Evolutionary conservation across 768 basidiomycete species (phyloP).

Genomic region (Tricholoma bakamatsutake): DNA sequence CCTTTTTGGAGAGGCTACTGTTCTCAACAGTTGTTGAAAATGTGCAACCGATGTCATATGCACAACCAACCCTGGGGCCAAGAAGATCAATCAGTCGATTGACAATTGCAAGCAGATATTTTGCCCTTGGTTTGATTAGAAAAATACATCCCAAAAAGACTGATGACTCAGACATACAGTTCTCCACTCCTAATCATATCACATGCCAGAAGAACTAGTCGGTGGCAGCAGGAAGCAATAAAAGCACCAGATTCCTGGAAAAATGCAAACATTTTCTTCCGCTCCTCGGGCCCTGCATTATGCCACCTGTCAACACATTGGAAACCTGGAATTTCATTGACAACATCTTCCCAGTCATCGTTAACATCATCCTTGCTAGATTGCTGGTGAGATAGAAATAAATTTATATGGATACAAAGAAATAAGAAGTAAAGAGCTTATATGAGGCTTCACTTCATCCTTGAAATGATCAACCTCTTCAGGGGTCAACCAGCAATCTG

Average conservation of each 20-base stretch:
- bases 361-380: neutral
- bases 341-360: neutral
- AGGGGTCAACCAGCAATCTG: too few species aligned
- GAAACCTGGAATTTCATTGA: neutral
- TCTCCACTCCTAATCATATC: too few species aligned
- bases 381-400: neutral
- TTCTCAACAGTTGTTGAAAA: neutral
- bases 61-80: constrained; percentile 1
- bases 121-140: neutral
- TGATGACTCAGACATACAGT: neutral
- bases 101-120: neutral
- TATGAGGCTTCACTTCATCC: neutral
- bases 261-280: too few species aligned
- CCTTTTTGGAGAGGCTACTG: neutral
- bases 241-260: too few species aligned
- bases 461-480: too few species aligned
- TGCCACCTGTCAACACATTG: too few species aligned
- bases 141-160: neutral
- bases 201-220: too few species aligned
- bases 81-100: neutral
- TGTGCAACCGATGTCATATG: neutral
- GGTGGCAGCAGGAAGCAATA: too few species aligned
- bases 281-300: too few species aligned
- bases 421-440: neutral
- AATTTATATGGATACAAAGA: neutral